These are phyloP conservation scores for Xanthoparmelia taractica DNA, from an alignment of 495 filamentous ascomycete species.

Conservation along the genomic window DNA sequence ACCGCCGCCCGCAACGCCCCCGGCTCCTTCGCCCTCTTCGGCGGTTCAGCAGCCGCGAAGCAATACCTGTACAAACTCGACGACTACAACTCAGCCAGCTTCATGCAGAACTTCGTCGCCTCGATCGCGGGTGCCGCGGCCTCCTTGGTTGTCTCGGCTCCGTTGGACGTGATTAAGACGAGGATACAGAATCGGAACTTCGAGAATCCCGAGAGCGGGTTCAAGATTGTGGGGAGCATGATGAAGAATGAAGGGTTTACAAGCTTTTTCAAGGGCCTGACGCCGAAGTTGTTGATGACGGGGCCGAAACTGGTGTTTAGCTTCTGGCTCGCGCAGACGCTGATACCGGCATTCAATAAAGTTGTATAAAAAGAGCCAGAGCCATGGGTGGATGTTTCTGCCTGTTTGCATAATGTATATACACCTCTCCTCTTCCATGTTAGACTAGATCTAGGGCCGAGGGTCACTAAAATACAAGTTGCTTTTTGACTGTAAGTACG, in stretches of 20 bases:
- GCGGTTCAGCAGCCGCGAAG: conserved; percentile 96
- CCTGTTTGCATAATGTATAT: not conserved
- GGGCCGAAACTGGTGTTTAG: conserved; percentile 98
- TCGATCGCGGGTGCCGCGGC: conserved; percentile 90
- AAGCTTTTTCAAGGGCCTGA: conserved; percentile 95
- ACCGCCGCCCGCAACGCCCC: conserved; percentile 96
- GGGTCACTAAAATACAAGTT: not conserved
- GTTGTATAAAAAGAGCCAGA: conserved; percentile 37
- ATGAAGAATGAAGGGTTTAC: conserved; percentile 72
- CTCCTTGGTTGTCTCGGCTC: conserved; percentile 86
- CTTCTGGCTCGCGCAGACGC: conserved; percentile 96
- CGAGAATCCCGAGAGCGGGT: conserved; percentile 89
- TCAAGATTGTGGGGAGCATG: conserved; percentile 87
- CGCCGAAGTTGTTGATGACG: conserved; percentile 96
- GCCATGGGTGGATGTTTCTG: not conserved
- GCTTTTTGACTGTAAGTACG: too few species aligned
- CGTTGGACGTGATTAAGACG: conserved; percentile 98
- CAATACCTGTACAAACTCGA: conserved; percentile 78
- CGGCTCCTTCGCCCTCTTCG: conserved; percentile 96
- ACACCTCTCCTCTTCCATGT: conserved; percentile 14
- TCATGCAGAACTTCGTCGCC: conserved; percentile 94
- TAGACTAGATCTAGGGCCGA: conserved; percentile 5
- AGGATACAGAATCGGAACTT: conserved; percentile 99
- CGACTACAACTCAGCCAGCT: conserved; percentile 94
- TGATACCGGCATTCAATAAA: conserved; percentile 67